phyloP scores from a whole-genome alignment of 83 land plant species.

The Larix sibirica region DNA sequence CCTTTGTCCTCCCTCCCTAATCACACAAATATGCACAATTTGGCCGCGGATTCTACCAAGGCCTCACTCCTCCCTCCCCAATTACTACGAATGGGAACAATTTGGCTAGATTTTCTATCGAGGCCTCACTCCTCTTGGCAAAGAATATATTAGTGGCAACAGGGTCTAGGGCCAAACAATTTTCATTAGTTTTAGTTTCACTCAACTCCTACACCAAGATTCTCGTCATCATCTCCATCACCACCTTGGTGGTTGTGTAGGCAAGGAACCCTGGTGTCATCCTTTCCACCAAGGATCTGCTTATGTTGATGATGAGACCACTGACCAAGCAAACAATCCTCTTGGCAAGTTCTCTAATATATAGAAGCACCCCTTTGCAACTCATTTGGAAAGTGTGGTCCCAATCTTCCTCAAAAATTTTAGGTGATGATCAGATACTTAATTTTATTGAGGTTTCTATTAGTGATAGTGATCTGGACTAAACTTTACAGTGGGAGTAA shows the following conservation, averaged over 20 bases:
- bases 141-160: slow-evolving; percentile 48
- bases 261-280: slow-evolving; percentile 35
- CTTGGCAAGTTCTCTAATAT: slow-evolving; percentile 36
- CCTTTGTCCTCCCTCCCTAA: no score
- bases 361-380: slow-evolving; percentile 52
- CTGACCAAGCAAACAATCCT: slow-evolving; percentile 26
- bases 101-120: slow-evolving; percentile 9
- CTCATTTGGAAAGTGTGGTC: slow-evolving; percentile 55
- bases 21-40: no score
- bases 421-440: slow-evolving; percentile 17
- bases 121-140: slow-evolving; percentile 23
- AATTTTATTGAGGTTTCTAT: no score
- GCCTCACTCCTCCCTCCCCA: slow-evolving; percentile 23
- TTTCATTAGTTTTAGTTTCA: slow-evolving; percentile 45
- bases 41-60: no score
- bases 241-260: slow-evolving; percentile 49
- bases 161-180: slow-evolving; percentile 55
- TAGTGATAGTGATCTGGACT: no score
- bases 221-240: slow-evolving; percentile 52
- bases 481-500: no score
- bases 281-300: slow-evolving; percentile 22
- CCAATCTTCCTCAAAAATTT: slow-evolving; percentile 41
- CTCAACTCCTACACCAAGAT: slow-evolving; percentile 49
- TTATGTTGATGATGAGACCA: slow-evolving; percentile 35
- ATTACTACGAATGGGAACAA: slow-evolving; percentile 24